Conservation (phyloP, 2,329 filamentous ascomycete genomes). For the Pochonia chlamydosporia region DNA sequence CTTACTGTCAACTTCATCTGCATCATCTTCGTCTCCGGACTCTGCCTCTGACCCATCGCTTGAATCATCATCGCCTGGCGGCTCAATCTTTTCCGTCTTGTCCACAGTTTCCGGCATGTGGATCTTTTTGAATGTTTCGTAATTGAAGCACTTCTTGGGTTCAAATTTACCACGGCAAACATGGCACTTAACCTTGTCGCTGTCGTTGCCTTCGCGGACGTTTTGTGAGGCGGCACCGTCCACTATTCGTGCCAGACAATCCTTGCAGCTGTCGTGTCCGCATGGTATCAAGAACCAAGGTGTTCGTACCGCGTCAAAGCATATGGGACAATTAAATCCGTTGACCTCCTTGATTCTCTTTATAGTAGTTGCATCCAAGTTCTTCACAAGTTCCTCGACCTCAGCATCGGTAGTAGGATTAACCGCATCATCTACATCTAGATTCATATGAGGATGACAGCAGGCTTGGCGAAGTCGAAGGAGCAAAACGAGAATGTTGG, state of each 20-base stretch:
- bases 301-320: constrained; percentile 69
- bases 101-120: constrained; percentile 53
- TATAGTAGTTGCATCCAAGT: constrained; percentile 55
- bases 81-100: constrained; percentile 28
- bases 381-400: constrained; percentile 56
- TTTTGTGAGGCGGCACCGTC: constrained; percentile 51
- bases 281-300: constrained; percentile 77
- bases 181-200: constrained; percentile 59
- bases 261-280: constrained; percentile 72
- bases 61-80: constrained; percentile 28
- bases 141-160: constrained; percentile 65
- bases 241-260: constrained; percentile 66
- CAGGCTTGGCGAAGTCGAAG: constrained; percentile 75
- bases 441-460: constrained; percentile 26
- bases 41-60: constrained; percentile 22
- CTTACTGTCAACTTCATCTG: constrained; percentile 14
- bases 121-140: constrained; percentile 65
- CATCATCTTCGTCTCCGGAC: constrained; percentile 18
- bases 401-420: constrained; percentile 33
- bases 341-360: constrained; percentile 54
- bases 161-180: constrained; percentile 66
- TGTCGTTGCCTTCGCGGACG: constrained; percentile 56
- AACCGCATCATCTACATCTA: constrained; percentile 30
- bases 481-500: constrained; percentile 72
- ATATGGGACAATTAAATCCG: constrained; percentile 75